Conservation (phyloP, 2,329 filamentous ascomycete genomes). For the Thelonectria rubi region DNA sequence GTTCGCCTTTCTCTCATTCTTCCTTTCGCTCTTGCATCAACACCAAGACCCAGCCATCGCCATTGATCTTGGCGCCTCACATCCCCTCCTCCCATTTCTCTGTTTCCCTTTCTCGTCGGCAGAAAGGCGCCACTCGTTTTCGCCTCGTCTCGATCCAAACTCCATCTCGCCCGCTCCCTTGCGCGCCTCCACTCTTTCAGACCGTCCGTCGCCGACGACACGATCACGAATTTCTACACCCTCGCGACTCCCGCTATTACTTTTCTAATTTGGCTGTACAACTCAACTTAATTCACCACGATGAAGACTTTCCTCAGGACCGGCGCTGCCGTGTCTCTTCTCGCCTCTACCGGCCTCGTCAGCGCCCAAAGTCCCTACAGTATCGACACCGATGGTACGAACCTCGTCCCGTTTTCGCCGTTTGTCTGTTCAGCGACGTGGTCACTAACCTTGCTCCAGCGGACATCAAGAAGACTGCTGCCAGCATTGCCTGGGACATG, state of each 20-base stretch:
- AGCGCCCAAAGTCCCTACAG: slow-evolving; percentile 39
- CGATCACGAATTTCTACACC: neutral
- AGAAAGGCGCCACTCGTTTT: slow-evolving; percentile 24
- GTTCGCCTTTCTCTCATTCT: slow-evolving; percentile 20
- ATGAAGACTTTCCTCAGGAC: slow-evolving; percentile 38
- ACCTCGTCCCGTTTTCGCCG: neutral
- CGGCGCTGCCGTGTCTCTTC: slow-evolving; percentile 35
- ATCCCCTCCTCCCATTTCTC: slow-evolving; percentile 5
- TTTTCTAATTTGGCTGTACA: slow-evolving; percentile 17
- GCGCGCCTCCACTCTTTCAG: slow-evolving; percentile 21
- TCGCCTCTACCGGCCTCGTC: slow-evolving; percentile 35
- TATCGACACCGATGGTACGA: slow-evolving; percentile 38
- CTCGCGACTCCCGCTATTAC: slow-evolving; percentile 24
- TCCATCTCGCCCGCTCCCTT: neutral
- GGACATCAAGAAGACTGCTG: slow-evolving; percentile 51
- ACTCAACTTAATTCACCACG: neutral
- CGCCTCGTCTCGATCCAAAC: slow-evolving; percentile 3
- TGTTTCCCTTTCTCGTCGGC: neutral
- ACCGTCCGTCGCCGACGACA: slow-evolving; percentile 8
- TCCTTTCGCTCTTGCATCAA: slow-evolving; percentile 34
- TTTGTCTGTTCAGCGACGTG: neutral
- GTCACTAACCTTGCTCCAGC: slow-evolving; percentile 41
- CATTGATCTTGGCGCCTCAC: slow-evolving; percentile 23
- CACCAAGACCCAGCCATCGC: slow-evolving; percentile 31
- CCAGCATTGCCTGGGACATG: slow-evolving; percentile 54